Percentiles rank a stretch among this genome's conserved stretches.
phyloP scores from a whole-genome alignment of 208 protist species.

The Leishmania lainsoni region DNA sequence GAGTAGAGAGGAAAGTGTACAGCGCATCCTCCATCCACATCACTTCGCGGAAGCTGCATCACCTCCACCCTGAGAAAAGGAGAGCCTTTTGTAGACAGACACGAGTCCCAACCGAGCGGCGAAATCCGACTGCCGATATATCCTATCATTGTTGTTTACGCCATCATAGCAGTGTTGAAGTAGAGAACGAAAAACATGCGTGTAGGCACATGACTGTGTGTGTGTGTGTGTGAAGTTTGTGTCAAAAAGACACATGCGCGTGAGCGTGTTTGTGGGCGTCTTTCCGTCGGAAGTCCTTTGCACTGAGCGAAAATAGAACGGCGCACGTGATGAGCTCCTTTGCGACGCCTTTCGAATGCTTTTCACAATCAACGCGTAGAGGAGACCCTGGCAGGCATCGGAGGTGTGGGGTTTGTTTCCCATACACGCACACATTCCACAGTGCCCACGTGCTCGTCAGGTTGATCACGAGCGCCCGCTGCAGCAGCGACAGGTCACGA shows the following conservation, averaged over 20 bases:
- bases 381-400: conserved; percentile 25
- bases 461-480: conserved; percentile 43
- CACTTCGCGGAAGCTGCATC: background rate
- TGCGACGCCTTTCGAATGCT: conserved; percentile 6
- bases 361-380: conserved; percentile 28
- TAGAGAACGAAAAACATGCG: background rate
- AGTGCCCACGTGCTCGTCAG: conserved; percentile 50
- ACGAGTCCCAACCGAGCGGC: background rate
- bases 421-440: conserved; percentile 40
- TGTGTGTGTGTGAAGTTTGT: background rate
- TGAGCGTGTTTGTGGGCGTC: background rate
- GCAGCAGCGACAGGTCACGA: conserved; percentile 32
- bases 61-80: background rate
- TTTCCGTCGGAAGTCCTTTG: background rate
- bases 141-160: background rate
- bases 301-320: background rate
- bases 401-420: conserved; percentile 17
- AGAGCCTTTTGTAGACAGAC: background rate
- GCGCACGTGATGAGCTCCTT: background rate
- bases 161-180: background rate
- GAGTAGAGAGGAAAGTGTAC: background rate
- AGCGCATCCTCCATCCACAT: background rate
- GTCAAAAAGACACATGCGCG: background rate
- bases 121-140: background rate
- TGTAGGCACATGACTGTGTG: background rate